Evolutionary conservation across 495 filamentous ascomycete genomes (phyloP).

Genomic region (Margaritispora aquatica): DNA sequence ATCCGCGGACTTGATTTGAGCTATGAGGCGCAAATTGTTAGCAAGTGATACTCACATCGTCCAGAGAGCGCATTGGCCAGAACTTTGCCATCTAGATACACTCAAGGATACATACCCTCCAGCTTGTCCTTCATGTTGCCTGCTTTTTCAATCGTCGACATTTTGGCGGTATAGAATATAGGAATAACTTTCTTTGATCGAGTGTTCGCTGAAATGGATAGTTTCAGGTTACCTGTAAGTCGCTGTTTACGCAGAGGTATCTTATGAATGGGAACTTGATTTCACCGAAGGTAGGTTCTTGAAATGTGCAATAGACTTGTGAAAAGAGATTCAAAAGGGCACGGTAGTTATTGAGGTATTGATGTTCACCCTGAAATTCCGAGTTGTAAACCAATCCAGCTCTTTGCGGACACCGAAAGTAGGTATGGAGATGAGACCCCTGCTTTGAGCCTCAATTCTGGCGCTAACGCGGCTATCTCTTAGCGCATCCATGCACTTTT

Average conservation of each 20-base stretch:
- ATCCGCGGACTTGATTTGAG: constrained; percentile 92
- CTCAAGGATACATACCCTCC: constrained; percentile 49
- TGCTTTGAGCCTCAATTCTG: neutral
- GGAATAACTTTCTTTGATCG: too few species aligned
- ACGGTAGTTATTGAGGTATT: neutral
- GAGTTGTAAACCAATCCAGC: neutral
- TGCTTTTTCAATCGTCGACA: constrained; percentile 39
- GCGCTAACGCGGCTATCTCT: neutral
- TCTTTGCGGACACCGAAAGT: neutral
- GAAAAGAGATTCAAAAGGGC: too few species aligned
- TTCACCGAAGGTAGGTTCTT: neutral
- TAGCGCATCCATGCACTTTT: neutral
- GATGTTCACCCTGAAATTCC: neutral
- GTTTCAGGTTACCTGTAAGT: neutral
- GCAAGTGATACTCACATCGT: neutral
- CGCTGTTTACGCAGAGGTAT: neutral
- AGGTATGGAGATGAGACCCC: neutral
- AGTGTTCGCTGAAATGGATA: neutral
- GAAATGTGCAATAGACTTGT: too few species aligned
- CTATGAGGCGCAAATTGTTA: constrained; percentile 36
- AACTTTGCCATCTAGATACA: constrained; percentile 8
- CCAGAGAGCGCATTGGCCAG: neutral
- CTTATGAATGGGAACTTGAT: neutral
- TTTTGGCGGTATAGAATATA: neutral
- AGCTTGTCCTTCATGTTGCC: constrained; percentile 50